Evolutionary conservation across 352 stramenopile species (phyloP), one percentile per base, ranked within the genome.

Genomic region (Globisporangium iwayamae): DNA sequence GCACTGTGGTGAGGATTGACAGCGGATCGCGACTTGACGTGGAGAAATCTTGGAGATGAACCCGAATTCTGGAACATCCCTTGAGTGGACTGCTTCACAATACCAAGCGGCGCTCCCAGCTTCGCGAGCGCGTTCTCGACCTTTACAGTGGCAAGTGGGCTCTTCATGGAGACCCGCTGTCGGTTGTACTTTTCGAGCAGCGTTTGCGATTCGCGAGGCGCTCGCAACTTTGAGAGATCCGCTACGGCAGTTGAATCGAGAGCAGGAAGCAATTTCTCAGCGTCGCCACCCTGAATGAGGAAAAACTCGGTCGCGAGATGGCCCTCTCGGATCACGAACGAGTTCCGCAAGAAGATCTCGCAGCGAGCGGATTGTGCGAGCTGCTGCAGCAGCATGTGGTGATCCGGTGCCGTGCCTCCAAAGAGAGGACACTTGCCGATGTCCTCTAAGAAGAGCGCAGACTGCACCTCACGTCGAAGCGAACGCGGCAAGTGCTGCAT

Each of bases 251-350:
- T 48, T 0, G 62, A 20, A 16, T 60, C 56, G 1, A 73, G 73
- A 0, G 75, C 71, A 6, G 80, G 69, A 1, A 89, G 60, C 9
- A 90, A 51, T 22, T 81, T 71, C 57, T 90, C 83, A 0, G 80
- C 74, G n/a, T 87, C 72, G 2, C 83, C 83, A 52, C 69, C 80
- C 20, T 90, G 75, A 4, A 89, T 72, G 9, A 91, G 71, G 30
- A 85, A 91, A n/a, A 91, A 87, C 32, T 89, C 78, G n/a, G 53
- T 84, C 0, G 80, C 81, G 32, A 85, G 57, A 34, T 85, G 79
- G 0, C 81, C 83, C 61, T 87, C 77, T 16, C 71, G 71, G 18
- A 86, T 75, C 1, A 90, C 70, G 14, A 82, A 76, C 30, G 85
- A 71, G 22, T 82, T 71, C 4, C 77, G 76, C 3, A 91, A 53